Evolutionary conservation across 176 grass and related monocot genomes (phyloP), one percentile per base, ranked within the genome.

Genomic region (Avena eriantha): DNA sequence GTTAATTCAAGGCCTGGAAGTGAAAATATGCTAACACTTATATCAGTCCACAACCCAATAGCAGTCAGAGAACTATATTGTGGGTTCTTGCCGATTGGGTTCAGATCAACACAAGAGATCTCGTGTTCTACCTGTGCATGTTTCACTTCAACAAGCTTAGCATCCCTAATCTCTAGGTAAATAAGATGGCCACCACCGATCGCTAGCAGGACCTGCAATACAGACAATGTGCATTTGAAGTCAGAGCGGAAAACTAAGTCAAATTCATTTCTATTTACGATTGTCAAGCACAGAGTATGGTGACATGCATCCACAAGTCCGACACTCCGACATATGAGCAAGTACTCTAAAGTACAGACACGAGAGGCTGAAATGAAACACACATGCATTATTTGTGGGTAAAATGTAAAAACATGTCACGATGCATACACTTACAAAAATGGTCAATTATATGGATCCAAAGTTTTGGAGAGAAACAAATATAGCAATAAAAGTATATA

Each of bases 91-190:
- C 92, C 90, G 8, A 92, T 84, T 39, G 96, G 96, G 73, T 95
- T 98, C 86, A 98, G 84, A 81, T 98, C 93, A 33, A 95, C 86
- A 87, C 96, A 98, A 59, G 96, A 98, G 51, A 98, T 96, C 61
- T 95, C 96, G 68, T 98, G 95, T 54, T 98, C 96, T 82, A 98
- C 73, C 53, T 94, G 92, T 47, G 89, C 81, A 80, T 98, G 96
- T 80, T 96, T 96, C 66, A 91, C 88, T 93, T 96, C 90, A 67
- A 90, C 86, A 72, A 98, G 84, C 79, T 96, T 98, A 33, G 73
- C 54, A 79, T 93, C 87, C 48, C 74, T 82, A 80, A 98, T 92
- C 92, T 98, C 96, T 71, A 98, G 83, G 82, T 96, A 98, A 84
- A 98, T 90, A 86, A 98, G 90, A 96, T 98, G 92, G 18, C 96